phyloP scores from a whole-genome alignment of 2,329 filamentous ascomycete species.

The Pseudogymnoascus sp. region DNA sequence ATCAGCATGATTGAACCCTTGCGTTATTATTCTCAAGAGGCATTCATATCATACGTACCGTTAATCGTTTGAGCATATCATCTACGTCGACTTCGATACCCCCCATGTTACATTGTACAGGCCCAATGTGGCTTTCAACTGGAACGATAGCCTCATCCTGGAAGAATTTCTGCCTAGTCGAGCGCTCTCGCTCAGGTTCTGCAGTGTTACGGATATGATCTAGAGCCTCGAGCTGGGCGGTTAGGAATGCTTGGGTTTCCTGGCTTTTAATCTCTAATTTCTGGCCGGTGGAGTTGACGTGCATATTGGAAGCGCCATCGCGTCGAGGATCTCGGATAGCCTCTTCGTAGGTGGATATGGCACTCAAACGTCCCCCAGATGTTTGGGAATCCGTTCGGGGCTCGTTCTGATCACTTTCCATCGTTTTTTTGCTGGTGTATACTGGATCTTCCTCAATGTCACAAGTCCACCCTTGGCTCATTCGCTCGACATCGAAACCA shows the following conservation, averaged over 20 bases:
- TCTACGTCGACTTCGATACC: conserved; percentile 94
- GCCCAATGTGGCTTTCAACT: conserved; percentile 72
- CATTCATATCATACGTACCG: conserved; percentile 47
- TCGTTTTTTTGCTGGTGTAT: conserved; percentile 26
- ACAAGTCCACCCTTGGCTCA: conserved; percentile 78
- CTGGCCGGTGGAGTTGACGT: conserved; percentile 32
- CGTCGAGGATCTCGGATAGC: conserved; percentile 69
- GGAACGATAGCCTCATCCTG: conserved; percentile 21
- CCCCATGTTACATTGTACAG: conserved; percentile 96
- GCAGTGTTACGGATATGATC: conserved; percentile 51
- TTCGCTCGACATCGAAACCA: conserved; percentile 81
- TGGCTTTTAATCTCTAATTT: conserved; percentile 53
- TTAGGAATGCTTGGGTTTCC: conserved; percentile 71
- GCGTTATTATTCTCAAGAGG: not conserved
- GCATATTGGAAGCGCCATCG: conserved; percentile 48
- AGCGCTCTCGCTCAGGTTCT: conserved; percentile 3
- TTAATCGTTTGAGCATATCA: conserved; percentile 80
- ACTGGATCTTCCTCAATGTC: conserved; percentile 61
- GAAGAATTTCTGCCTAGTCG: not conserved
- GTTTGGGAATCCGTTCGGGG: conserved; percentile 16
- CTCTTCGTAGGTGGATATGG: conserved; percentile 69
- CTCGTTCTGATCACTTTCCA: conserved; percentile 17
- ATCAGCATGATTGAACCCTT: conserved; percentile 8
- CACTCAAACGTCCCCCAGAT: conserved; percentile 38
- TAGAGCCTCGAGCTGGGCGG: conserved; percentile 65